phyloP scores from a whole-genome alignment of 148 eudicot species.

The Camellia sinensis region DNA sequence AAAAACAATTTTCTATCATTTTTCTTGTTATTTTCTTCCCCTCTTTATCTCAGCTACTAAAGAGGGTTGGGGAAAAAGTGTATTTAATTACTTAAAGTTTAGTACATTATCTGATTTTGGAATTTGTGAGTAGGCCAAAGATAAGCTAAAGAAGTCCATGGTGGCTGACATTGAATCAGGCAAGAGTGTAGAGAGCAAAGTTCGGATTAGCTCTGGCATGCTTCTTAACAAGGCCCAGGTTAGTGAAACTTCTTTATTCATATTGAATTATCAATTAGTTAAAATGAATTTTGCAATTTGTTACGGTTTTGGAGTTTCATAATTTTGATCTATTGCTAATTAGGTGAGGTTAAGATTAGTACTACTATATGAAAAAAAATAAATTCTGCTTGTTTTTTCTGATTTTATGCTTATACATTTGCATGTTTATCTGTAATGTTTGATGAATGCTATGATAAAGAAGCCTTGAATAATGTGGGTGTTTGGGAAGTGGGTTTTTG shows the following conservation, averaged over 20 bases:
- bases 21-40: too few relatives aligned
- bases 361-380: too few relatives aligned
- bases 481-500: too few relatives aligned
- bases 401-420: neutral
- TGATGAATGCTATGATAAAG: neutral
- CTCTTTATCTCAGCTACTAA: too few relatives aligned
- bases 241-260: slow-evolving; percentile 15
- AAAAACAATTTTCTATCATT: too few relatives aligned
- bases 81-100: too few relatives aligned
- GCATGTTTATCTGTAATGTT: neutral
- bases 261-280: neutral
- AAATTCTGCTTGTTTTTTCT: too few relatives aligned
- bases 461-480: too few relatives aligned
- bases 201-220: slow-evolving; percentile 77
- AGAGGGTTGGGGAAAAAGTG: too few relatives aligned
- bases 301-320: neutral
- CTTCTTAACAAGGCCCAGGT: slow-evolving; percentile 62
- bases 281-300: neutral
- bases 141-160: slow-evolving; percentile 65
- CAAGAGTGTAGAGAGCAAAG: slow-evolving; percentile 58
- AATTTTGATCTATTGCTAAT: neutral
- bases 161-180: slow-evolving; percentile 72
- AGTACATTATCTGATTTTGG: neutral
- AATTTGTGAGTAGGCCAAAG: too few relatives aligned
- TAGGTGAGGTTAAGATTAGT: too few relatives aligned